Evolutionary conservation across 2,329 filamentous ascomycete genomes (phyloP).

Genomic region (Penicillium italicum): DNA sequence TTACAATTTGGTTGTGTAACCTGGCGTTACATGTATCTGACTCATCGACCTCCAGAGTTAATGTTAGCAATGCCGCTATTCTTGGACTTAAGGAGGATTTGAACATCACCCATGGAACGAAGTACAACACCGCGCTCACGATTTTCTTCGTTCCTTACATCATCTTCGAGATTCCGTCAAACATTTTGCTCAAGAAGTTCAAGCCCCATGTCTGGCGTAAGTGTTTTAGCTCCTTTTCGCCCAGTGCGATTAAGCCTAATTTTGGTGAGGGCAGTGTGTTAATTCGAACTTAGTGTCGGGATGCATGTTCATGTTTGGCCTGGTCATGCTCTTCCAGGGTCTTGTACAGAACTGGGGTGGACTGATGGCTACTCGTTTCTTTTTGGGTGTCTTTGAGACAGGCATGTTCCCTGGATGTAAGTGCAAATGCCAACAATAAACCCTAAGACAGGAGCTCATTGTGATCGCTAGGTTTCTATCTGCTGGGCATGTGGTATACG

Average conservation of each 20-base stretch:
- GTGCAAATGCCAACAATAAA: constrained; percentile 27
- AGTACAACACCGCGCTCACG: constrained; percentile 73
- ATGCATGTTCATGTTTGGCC: constrained; percentile 82
- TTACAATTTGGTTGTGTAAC: background rate
- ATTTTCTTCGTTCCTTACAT: constrained; percentile 82
- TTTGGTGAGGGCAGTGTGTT: background rate
- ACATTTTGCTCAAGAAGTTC: constrained; percentile 66
- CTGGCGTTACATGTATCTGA: constrained; percentile 4
- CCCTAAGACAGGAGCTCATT: background rate
- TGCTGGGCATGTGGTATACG: constrained; percentile 80
- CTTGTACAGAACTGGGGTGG: constrained; percentile 73
- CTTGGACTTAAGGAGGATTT: constrained; percentile 65
- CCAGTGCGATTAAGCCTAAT: background rate
- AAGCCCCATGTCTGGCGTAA: constrained; percentile 64
- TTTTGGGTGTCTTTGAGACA: constrained; percentile 73
- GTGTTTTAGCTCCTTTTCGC: constrained; percentile 15
- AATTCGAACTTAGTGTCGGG: constrained; percentile 51
- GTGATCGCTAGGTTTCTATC: constrained; percentile 47
- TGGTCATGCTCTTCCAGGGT: constrained; percentile 72
- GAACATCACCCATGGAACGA: constrained; percentile 47
- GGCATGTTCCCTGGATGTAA: constrained; percentile 67
- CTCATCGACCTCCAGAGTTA: constrained; percentile 52
- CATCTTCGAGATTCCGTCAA: constrained; percentile 62
- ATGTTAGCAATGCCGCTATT: constrained; percentile 72
- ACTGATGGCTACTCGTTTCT: constrained; percentile 76